Evolutionary conservation across 495 filamentous ascomycete species (phyloP), one percentile per base, ranked within the genome.

Genomic region (Penicillium steckii): DNA sequence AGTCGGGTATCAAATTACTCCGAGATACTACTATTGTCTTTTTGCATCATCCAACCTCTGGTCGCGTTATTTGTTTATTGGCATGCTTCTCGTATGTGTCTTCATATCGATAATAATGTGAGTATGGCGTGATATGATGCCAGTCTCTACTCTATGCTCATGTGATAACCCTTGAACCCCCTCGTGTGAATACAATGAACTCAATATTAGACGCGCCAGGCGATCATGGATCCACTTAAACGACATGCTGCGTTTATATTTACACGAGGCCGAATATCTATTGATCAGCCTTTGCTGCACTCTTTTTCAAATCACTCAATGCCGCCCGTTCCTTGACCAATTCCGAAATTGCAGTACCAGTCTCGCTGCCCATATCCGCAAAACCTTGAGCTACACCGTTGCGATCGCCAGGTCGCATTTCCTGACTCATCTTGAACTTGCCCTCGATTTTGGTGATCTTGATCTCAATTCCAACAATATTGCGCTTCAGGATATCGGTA

Each of bases 351-450:
- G 60, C 55, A 2, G 44, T 45, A 0, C 69, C 76, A 19, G 60
- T 48, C 8, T 80, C 78, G 0, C 66, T 69, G 0, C 68, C 75
- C 33, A 83, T 23, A 4, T 43, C 56, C 35, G 67, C 59, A 63
- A 83, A 81, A 2, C 80, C 80, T 30, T 75, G 27, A 19, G 81
- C 53, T 0, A 80, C 74, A 6, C 80, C 80, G 9, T 74, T 53
- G 1, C 71, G 64, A 59, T 84, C 80, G 0, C 72, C 77, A 15
- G 62, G 41, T 10, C 55, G 55, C 70, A 78, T 66, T 60, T 84
- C 80, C 64, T 83, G 78, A 49, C 79, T 81, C 78, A 84, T 81
- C 67, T 84, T 84, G 43, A 70, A 80, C 60, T 82, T 82, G 19
- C 80, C 80, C 33, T 72, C 72, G 41, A 84, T 51, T 2, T 68